Evolutionary conservation across 768 basidiomycete species (phyloP), one percentile per base, ranked within the genome.

Genomic region (Tulasnella sp.): DNA sequence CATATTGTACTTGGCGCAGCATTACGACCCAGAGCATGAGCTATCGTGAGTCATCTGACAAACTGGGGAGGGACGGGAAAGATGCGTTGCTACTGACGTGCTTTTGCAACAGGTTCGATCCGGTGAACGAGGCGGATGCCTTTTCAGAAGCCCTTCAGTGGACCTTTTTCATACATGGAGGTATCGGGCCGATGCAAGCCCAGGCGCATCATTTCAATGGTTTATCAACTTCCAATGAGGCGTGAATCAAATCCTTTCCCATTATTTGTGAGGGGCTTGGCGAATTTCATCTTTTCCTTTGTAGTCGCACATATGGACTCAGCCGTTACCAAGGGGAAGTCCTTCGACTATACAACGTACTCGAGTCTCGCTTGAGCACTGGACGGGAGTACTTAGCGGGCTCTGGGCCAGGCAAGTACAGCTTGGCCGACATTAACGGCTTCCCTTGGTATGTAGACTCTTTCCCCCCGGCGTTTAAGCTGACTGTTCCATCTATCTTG

Each of bases 161-260:
- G 96, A 91, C 96, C 76, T 94, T 96, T 87, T 96, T 96, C 82
- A 89, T 91, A 2, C 93, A 94, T 84, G 94, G 93, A 1, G 94
- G 93, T 37, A 85, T 94, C 86, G 85, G 74, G 20, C 77, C 78
- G 37, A 81, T 84, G 73, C 72, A 76, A 72, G 72, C 58, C 24
- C 78, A 83, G 90, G 92, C 54, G 4, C 2, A 54, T 9, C 54
- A 54, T 11, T 54, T 54, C 50, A 54, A 54, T 54, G 50, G 50
- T 5, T 1, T 54, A 5, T 11, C 50, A 22, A n/a, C 54, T 54
- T n/a, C 54, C 24, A n/a, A 54, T 22, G 54, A 6, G 54, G 50
- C 50, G 50, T 54, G 24, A 54, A 22, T 11, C 50, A 9, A 54
- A 1, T 54, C 22, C 24, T 24, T 9, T n/a, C 24, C 50, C 50